These are phyloP conservation scores for Tetrapisispora arboricola DNA, from an alignment of 805 yeast species.

Conservation along the genomic window DNA sequence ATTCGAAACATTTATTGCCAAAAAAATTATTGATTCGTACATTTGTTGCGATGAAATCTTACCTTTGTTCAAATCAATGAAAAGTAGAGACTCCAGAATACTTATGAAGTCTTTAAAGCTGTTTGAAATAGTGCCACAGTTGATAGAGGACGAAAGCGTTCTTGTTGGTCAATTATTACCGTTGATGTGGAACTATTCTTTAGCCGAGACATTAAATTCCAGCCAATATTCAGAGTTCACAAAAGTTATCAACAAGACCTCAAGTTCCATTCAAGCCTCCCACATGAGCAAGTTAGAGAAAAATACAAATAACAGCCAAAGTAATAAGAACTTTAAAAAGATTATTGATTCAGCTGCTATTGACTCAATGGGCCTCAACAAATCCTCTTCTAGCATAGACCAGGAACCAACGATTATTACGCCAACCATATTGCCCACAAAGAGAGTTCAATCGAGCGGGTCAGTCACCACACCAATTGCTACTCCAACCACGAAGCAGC, in stretches of 20 bases:
- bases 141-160: constrained; percentile 39
- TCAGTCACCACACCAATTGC: constrained; percentile 1
- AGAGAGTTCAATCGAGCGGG: constrained; percentile 1
- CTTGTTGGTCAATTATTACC: constrained; percentile 47
- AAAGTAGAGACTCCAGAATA: constrained; percentile 63
- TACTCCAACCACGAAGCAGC: not conserved
- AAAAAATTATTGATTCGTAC: constrained; percentile 57
- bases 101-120: constrained; percentile 40
- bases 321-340: constrained; percentile 18
- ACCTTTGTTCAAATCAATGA: constrained; percentile 68
- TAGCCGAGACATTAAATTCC: constrained; percentile 35
- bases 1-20: constrained; percentile 46
- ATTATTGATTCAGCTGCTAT: constrained; percentile 17
- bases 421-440: constrained; percentile 22
- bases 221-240: constrained; percentile 34
- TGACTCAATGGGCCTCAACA: constrained; percentile 3
- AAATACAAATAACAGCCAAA: constrained; percentile 12
- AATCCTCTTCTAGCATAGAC: not conserved
- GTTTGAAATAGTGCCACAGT: constrained; percentile 28
- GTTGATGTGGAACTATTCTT: constrained; percentile 39
- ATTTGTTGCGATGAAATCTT: constrained; percentile 67
- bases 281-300: constrained; percentile 30
- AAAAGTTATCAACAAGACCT: constrained; percentile 32
- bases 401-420: constrained; percentile 10
- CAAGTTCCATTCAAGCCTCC: constrained; percentile 35